A percentile compares a stretch with the other conserved stretches of the same genome.
Conservation (phyloP, 202 grass and related monocot genomes). For the Brachypodium distachyon region DNA sequence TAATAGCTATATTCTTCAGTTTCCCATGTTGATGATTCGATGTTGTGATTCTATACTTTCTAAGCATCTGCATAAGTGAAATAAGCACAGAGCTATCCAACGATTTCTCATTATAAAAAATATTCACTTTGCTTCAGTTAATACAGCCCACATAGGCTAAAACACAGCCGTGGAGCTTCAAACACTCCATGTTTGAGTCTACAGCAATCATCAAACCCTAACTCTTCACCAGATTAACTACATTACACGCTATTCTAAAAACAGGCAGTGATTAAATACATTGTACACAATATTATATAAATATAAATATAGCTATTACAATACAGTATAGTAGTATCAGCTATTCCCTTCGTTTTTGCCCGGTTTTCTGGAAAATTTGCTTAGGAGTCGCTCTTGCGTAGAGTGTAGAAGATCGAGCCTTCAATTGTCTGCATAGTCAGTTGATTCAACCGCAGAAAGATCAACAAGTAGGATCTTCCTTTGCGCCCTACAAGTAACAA, state of each 20-base stretch:
- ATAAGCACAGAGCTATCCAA: background rate
- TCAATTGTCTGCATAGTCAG: conserved; percentile 57
- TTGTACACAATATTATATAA: background rate
- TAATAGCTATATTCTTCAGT: background rate
- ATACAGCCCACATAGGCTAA: background rate
- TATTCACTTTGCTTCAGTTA: background rate
- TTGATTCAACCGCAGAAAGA: conserved; percentile 67
- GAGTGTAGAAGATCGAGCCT: conserved; percentile 51
- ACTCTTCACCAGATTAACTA: background rate
- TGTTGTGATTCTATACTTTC: background rate
- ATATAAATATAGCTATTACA: background rate
- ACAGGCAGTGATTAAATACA: background rate
- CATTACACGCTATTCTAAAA: background rate
- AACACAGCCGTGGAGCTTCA: background rate
- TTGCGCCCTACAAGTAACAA: conserved; percentile 53
- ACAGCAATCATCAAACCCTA: background rate
- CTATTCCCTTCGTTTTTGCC: background rate
- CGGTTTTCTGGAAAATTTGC: background rate
- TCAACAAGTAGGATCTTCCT: conserved; percentile 68
- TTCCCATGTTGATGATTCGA: background rate
- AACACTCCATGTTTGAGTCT: background rate
- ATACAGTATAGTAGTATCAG: background rate
- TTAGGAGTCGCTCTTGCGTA: conserved; percentile 23
- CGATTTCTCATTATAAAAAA: background rate
- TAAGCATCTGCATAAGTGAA: background rate